These are phyloP conservation scores for Trichoderma erinaceum DNA, from an alignment of 495 filamentous ascomycete species.

Conservation along the genomic window DNA sequence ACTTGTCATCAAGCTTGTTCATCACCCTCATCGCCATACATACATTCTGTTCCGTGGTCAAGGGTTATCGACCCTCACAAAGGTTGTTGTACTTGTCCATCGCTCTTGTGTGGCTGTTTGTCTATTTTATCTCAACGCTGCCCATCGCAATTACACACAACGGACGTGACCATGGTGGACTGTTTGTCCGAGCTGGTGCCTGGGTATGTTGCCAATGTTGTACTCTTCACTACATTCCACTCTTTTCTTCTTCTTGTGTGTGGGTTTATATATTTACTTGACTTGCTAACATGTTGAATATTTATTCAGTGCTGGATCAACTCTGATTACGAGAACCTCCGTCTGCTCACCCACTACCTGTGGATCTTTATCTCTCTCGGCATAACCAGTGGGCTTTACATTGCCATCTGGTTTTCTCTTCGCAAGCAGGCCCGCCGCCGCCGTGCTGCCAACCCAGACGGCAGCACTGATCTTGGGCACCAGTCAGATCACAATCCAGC, in stretches of 20 bases:
- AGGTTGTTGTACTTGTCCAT: slow-evolving; percentile 47
- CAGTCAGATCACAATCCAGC: slow-evolving; percentile 48
- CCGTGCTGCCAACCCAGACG: slow-evolving; percentile 18
- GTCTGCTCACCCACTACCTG: slow-evolving; percentile 70
- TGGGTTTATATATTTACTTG: not conserved
- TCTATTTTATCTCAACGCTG: slow-evolving; percentile 51
- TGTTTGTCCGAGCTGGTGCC: slow-evolving; percentile 55
- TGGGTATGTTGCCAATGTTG: slow-evolving; percentile 45
- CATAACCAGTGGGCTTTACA: slow-evolving; percentile 58
- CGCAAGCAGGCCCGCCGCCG: slow-evolving; percentile 33
- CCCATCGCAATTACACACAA: slow-evolving; percentile 46
- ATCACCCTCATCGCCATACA: slow-evolving; percentile 65
- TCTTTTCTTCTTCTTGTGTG: not conserved
- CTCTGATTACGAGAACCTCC: slow-evolving; percentile 50
- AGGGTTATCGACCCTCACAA: slow-evolving; percentile 51
- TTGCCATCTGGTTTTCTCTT: slow-evolving; percentile 56
- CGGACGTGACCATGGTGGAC: slow-evolving; percentile 41
- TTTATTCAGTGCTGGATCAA: slow-evolving; percentile 63
- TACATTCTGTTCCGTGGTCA: slow-evolving; percentile 59
- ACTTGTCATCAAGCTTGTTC: slow-evolving; percentile 63
- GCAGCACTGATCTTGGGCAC: not conserved
- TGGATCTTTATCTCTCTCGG: slow-evolving; percentile 72
- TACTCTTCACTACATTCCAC: not conserved
- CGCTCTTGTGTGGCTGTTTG: slow-evolving; percentile 51
- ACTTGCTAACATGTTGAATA: not conserved